A percentile compares a stretch with the other conserved stretches of the same genome.
These are phyloP conservation scores for Silene uniflora DNA, from an alignment of 148 eudicot genomes.

Conservation along the genomic window DNA sequence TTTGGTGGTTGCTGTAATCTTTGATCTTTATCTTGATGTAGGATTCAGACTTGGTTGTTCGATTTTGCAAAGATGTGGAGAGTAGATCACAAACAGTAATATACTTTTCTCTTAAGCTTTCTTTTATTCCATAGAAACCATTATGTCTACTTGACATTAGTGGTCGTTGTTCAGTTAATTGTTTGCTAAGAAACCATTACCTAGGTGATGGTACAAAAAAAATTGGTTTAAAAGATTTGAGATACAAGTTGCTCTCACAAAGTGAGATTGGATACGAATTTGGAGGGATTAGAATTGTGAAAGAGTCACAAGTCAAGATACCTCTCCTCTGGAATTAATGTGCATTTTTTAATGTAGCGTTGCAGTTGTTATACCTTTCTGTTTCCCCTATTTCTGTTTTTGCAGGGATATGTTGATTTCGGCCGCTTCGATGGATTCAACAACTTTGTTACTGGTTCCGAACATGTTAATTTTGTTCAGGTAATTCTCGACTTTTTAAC, in stretches of 20 bases:
- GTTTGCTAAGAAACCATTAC: not conserved
- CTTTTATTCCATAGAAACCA: not conserved
- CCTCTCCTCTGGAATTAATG: conserved; percentile 2
- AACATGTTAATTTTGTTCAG: conserved; percentile 60
- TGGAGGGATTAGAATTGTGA: not conserved
- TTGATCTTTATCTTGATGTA: conserved; percentile 29
- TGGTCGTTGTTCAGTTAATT: not conserved
- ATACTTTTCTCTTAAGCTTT: not conserved
- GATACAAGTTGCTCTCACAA: not conserved
- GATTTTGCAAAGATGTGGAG: conserved; percentile 95
- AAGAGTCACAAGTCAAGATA: not conserved
- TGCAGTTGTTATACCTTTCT: not conserved
- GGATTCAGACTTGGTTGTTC: conserved; percentile 70
- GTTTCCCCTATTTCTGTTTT: conserved; percentile 12
- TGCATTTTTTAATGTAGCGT: not conserved
- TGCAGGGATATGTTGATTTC: conserved; percentile 81
- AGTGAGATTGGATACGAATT: conserved; percentile 9
- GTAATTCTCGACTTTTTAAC: conserved; percentile 34
- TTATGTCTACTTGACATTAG: not conserved
- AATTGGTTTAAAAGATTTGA: not conserved
- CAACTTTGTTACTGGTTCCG: conserved; percentile 70
- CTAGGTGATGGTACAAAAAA: not conserved
- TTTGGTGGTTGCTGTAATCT: not conserved
- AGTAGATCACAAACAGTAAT: conserved; percentile 70
- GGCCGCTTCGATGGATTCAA: conserved; percentile 74